Evolutionary conservation across 345 rosid genomes (phyloP), one percentile per base, ranked within the genome.

Genomic region (Acer negundo): DNA sequence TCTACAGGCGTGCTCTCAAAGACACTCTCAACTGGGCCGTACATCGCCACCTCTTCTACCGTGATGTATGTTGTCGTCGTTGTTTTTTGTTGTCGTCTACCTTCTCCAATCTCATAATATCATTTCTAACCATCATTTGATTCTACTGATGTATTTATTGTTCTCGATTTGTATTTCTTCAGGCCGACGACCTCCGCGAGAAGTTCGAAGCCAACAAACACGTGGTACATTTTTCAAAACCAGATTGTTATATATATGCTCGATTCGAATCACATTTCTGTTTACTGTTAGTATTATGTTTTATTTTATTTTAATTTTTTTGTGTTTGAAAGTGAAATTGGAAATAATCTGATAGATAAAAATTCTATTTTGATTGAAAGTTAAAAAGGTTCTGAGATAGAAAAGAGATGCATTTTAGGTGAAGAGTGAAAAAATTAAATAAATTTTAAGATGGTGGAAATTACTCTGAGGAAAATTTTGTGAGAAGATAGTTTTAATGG

Each of bases 21-120:
- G 98, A 96, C 79, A 89, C 92, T 59, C 97, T 96, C 62, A 92
- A 92, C 85, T 94, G 99, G 98, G 97, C 97, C 73, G 99, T 96
- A 56, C 98, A 91, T 86, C 97, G 97, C 83, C 95, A 92, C 80
- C 94, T 94, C 79, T 96, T 96, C 84, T 94, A 94, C 79, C 77
- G 81, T 61, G 98, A 96, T 70, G 99, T 92, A 87, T 20, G 19
- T 42, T 42, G 46, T 1, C 46, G 46, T 42, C 7, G 46, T 40
- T 44, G 47, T 44, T n/a, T n/a, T n/a, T n/a, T 10, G 13, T 46
- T 11, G 47, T 42, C 12, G 59, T 76, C 47, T 55, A 13, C 68
- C 74, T 64, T 70, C 5, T 72, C 58, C 75, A 47, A 75, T 78
- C 62, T 79, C 67, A 53, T 28, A 51, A 4, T 56, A 62, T 35